Evolutionary conservation across 495 filamentous ascomycete genomes (phyloP), one percentile per base, ranked within the genome.

Genomic region (Podospora anserina): DNA sequence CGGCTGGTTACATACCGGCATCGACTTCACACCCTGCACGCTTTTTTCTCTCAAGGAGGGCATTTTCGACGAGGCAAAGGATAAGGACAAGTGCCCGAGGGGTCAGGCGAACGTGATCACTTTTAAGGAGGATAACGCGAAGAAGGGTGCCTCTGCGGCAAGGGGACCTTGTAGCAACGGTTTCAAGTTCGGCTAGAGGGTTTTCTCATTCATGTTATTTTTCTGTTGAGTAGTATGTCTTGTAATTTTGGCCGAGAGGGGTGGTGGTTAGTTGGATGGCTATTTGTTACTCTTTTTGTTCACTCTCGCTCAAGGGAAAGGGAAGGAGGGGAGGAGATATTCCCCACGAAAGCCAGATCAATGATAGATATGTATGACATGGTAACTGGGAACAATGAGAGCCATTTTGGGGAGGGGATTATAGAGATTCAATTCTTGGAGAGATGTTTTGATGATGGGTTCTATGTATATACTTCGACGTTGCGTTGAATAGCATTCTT

Each of bases 1-100:
- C 6, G 74, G 70, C 54, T 78, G 76, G 76, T 5, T 75, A 20
- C 75, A 64, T 65, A 55, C 71, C 23, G 55, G 20, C 5, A 16
- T 2, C 0, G 1, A 23, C 0, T 76, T 64, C 57, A 78, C 74
- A 30, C 74, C 76, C 0, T 78, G 76, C 64, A 65, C 70, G 39
- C 39, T 49, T 11, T 49, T 49, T 11, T 11, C 9, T 49, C 9
- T 49, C 27, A 66, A 66, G 60, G 27, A 72, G 60, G 27, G 72
- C 61, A 54, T 71, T 3, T 34, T 72, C 7, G 60, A 1, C 16
- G n/a, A 23, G 1, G 23, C 44, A 9, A 26, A 30, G 11, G 54
- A 66, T 7, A 15, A 63, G 1, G 70, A 70, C 60, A 57, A 26
- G 19, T 75, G 74, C 11, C 72, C 72, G 0, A 60, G 60, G 11